phyloP scores from a whole-genome alignment of 176 grass and related monocot species.

The Oryza brachyantha region DNA sequence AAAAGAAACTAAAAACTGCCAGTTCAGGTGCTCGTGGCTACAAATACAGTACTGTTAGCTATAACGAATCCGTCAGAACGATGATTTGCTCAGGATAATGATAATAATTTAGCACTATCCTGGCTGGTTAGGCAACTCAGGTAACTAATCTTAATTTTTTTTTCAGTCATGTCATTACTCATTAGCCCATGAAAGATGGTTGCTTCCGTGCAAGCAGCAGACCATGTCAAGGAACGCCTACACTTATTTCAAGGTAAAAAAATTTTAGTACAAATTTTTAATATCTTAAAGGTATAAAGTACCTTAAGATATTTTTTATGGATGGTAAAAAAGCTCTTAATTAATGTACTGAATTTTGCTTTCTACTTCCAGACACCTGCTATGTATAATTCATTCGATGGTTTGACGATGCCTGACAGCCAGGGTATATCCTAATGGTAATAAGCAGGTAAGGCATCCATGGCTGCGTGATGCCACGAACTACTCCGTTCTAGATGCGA shows the following conservation, averaged over 20 bases:
- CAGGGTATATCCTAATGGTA: background rate
- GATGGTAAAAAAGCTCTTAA: too few species aligned
- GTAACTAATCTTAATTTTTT: background rate
- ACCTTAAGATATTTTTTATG: too few species aligned
- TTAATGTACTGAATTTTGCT: background rate
- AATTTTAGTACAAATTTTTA: too few species aligned
- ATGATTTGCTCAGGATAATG: background rate
- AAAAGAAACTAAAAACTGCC: background rate
- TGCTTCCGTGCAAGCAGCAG: background rate
- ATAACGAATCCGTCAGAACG: background rate
- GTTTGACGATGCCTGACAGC: background rate
- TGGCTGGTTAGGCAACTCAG: background rate
- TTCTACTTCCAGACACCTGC: conserved; percentile 16
- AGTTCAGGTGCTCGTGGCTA: background rate
- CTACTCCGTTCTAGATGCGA: background rate
- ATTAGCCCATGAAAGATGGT: background rate
- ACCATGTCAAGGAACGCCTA: background rate
- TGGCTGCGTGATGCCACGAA: background rate
- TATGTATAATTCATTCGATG: background rate
- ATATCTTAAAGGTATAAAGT: too few species aligned
- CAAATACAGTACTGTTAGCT: background rate
- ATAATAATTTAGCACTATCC: background rate
- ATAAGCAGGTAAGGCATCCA: background rate
- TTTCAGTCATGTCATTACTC: background rate
- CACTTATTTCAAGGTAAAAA: too few species aligned